Conservation (phyloP, 352 stramenopile species). For the Globisporangium okanoganense region DNA sequence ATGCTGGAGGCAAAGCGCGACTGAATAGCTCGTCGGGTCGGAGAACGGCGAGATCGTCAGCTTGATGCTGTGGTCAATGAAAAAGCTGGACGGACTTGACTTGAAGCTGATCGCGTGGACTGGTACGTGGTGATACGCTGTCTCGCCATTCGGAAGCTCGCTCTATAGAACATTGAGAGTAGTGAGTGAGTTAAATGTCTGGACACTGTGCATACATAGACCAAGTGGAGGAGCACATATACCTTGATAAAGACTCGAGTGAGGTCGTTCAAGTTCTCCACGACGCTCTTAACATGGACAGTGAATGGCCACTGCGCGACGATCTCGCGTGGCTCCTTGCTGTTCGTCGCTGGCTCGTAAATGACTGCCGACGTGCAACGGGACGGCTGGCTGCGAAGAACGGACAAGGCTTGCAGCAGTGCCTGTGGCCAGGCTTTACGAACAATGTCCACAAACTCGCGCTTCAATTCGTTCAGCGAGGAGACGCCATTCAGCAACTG, state of each 20-base stretch:
- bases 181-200: constrained; percentile 1
- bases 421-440: constrained; percentile 31
- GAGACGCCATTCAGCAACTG: constrained; percentile 19
- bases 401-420: constrained; percentile 9
- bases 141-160: constrained; percentile 36
- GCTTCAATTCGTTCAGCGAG: constrained; percentile 30
- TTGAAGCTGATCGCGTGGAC: constrained; percentile 14
- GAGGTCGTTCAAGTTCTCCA: constrained; percentile 27
- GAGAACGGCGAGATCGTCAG: constrained; percentile 49
- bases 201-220: no score
- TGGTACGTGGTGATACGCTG: constrained; percentile 33
- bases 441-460: constrained; percentile 22
- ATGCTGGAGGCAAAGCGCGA: constrained; percentile 39
- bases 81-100: constrained; percentile 15
- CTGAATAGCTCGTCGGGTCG: constrained; percentile 38
- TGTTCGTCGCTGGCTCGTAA: constrained; percentile 18
- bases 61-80: constrained; percentile 31
- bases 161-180: constrained; percentile 13
- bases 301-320: constrained; percentile 48
- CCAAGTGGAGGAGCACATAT: no score
- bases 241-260: constrained; percentile 42
- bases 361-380: constrained; percentile 21
- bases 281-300: constrained; percentile 24
- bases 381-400: constrained; percentile 8
- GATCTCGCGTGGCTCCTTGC: constrained; percentile 37